Conservation (phyloP, 495 filamentous ascomycete species). For the Hamigera avellanea region DNA sequence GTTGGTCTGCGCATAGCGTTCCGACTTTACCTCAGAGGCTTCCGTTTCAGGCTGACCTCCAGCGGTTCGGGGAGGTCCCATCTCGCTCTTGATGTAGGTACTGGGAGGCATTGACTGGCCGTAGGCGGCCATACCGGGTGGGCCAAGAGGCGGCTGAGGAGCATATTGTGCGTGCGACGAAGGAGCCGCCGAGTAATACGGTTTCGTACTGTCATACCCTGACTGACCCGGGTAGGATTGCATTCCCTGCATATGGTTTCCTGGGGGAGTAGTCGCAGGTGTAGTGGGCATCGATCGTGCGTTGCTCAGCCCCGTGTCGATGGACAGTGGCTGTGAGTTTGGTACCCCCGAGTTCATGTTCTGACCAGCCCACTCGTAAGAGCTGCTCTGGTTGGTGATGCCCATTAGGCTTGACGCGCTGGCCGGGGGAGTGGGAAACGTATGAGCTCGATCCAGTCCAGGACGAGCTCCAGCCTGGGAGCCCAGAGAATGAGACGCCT, state of each 20-base stretch:
- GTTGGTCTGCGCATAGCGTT: conserved; percentile 41
- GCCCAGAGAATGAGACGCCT: conserved; percentile 56
- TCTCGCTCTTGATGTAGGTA: conserved; percentile 78
- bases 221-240: conserved; percentile 62
- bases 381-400: conserved; percentile 61
- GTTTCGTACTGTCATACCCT: conserved; percentile 64
- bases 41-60: conserved; percentile 46
- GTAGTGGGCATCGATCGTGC: conserved; percentile 87
- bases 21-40: conserved; percentile 53
- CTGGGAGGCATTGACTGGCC: conserved; percentile 40
- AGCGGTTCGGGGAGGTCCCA: conserved; percentile 68
- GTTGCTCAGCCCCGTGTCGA: conserved; percentile 73
- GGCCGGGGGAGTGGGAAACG: conserved; percentile 88
- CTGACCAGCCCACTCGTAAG: conserved; percentile 63
- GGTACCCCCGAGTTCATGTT: conserved; percentile 53
- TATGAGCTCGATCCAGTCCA: conserved; percentile 67
- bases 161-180: conserved; percentile 59
- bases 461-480: conserved; percentile 67
- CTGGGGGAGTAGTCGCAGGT: conserved; percentile 87
- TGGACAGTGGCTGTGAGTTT: conserved; percentile 62
- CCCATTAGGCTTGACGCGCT: conserved; percentile 85
- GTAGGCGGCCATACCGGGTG: conserved; percentile 63
- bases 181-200: conserved; percentile 69
- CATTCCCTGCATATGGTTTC: conserved; percentile 62
- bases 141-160: conserved; percentile 46